phyloP scores from a whole-genome alignment of 2,329 filamentous ascomycete genomes.

The Microsporum audouinii region DNA sequence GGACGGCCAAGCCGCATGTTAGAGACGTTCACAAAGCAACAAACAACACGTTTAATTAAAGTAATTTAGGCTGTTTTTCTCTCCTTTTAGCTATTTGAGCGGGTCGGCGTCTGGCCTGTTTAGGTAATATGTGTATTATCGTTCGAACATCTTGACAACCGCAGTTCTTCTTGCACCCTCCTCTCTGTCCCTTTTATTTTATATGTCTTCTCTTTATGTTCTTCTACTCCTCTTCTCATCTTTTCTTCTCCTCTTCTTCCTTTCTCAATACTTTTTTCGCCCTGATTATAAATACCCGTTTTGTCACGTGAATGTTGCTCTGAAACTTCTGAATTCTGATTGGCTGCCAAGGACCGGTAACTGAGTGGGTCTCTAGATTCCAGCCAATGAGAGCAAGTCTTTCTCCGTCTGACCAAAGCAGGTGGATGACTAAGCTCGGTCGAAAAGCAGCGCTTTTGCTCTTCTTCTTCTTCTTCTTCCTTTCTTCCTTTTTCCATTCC shows the following conservation, averaged over 20 bases:
- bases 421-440: neutral
- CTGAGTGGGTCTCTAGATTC: neutral
- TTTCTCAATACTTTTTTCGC: neutral
- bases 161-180: neutral
- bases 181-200: neutral
- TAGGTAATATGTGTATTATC: neutral
- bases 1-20: neutral
- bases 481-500: neutral
- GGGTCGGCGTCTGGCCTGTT: neutral
- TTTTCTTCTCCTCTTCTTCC: neutral
- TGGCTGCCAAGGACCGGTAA: neutral
- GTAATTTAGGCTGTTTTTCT: neutral
- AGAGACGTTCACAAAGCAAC: neutral
- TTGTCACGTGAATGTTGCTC: neutral
- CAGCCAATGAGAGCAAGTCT: neutral
- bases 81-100: neutral
- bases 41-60: neutral
- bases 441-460: neutral
- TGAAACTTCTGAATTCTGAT: neutral
- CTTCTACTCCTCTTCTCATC: neutral
- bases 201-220: neutral
- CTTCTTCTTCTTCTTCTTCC: constrained; percentile 4
- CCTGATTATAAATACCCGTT: neutral
- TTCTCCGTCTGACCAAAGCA: neutral
- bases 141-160: neutral